A percentile compares a stretch with the other conserved stretches of the same genome.
These are phyloP conservation scores for Cercospora janseana DNA, from an alignment of 2,329 filamentous ascomycete genomes.

Conservation along the genomic window DNA sequence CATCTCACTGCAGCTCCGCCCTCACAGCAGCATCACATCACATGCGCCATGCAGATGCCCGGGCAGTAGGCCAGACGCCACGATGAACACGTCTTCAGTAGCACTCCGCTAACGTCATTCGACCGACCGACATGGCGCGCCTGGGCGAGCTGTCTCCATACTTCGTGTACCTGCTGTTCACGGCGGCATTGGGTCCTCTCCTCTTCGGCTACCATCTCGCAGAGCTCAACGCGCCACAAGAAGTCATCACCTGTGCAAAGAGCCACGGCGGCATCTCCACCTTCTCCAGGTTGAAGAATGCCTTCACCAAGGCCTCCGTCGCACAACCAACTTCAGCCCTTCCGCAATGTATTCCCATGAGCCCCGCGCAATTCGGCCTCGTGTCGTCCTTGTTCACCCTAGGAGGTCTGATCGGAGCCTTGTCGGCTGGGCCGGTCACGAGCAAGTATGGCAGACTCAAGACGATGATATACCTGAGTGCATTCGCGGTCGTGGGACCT, in stretches of 20 bases:
- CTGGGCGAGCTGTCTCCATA: conserved; percentile 64
- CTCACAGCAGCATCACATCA: background rate
- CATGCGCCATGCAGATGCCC: background rate
- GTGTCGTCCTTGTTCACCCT: conserved; percentile 89
- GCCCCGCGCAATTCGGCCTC: conserved; percentile 73
- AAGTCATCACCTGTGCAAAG: conserved; percentile 83
- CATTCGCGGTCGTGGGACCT: conserved; percentile 75
- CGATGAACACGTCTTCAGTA: background rate
- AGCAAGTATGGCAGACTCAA: conserved; percentile 71
- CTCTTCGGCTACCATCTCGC: conserved; percentile 94
- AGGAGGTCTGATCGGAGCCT: conserved; percentile 79
- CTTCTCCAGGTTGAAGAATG: conserved; percentile 21
- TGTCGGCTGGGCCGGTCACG: conserved; percentile 75
- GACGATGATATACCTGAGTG: conserved; percentile 72
- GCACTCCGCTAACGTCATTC: background rate
- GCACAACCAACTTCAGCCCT: conserved; percentile 42
- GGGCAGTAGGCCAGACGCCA: background rate
- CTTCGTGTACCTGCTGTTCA: conserved; percentile 70
- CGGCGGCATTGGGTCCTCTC: conserved; percentile 80
- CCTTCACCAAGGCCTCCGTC: conserved; percentile 57
- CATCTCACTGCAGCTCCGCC: background rate
- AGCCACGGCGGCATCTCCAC: conserved; percentile 45
- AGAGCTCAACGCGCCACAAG: conserved; percentile 91
- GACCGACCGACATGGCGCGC: conserved; percentile 18
- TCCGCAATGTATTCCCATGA: conserved; percentile 86